phyloP scores from a whole-genome alignment of 345 rosid genomes.

The Physaria fendleri region DNA sequence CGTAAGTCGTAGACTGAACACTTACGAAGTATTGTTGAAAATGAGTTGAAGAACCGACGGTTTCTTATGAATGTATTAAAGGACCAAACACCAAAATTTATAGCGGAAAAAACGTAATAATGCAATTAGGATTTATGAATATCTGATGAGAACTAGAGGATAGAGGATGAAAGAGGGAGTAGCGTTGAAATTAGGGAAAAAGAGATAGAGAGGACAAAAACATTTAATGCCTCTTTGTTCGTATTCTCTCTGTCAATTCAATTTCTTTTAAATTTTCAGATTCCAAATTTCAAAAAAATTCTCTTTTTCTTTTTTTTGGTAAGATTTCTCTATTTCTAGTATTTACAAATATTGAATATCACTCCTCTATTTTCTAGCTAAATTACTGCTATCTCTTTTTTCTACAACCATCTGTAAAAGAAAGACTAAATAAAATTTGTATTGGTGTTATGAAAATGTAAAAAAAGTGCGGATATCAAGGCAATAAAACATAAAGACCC shows the following conservation, averaged over 20 bases:
- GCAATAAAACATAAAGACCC: slow-evolving; percentile 21
- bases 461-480: slow-evolving; percentile 27
- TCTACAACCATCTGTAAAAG: neutral
- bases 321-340: no score
- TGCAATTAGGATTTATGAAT: slow-evolving; percentile 6
- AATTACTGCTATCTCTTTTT: neutral
- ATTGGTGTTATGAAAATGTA: no score
- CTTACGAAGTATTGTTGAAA: neutral
- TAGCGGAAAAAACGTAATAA: neutral
- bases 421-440: neutral
- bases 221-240: slow-evolving; percentile 37
- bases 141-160: no score
- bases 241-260: slow-evolving; percentile 22
- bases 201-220: no score
- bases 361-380: no score
- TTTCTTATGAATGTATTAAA: no score
- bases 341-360: no score
- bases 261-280: slow-evolving; percentile 15
- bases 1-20: neutral
- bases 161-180: no score
- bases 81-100: no score
- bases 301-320: no score
- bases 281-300: no score
- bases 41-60: neutral
- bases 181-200: slow-evolving; percentile 69